These are phyloP conservation scores for Trichaptum fuscoviolaceum DNA, from an alignment of 768 basidiomycete species.

Conservation along the genomic window DNA sequence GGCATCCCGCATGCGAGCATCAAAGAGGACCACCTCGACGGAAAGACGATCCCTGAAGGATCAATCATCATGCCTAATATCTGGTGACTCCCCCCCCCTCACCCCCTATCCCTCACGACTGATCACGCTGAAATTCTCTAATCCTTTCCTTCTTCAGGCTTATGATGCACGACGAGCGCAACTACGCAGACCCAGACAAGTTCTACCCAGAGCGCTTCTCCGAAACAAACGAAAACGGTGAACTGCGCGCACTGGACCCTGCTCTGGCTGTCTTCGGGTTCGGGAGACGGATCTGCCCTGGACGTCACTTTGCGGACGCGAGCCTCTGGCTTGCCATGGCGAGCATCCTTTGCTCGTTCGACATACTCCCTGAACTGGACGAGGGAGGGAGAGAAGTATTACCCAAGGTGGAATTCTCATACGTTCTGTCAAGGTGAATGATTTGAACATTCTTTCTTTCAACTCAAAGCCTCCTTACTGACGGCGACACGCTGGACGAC, in stretches of 20 bases:
- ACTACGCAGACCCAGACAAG: not conserved
- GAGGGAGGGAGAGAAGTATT: constrained; percentile 5
- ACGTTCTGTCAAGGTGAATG: constrained; percentile 4
- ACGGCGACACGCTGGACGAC: constrained; percentile 35
- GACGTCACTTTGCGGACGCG: constrained; percentile 39
- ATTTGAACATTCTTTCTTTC: constrained; percentile 18
- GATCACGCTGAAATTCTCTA: too few species aligned
- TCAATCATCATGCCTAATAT: constrained; percentile 13
- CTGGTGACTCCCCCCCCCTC: constrained; percentile 5
- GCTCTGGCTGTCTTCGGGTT: constrained; percentile 11
- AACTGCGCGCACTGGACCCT: constrained; percentile 8
- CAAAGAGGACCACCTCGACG: not conserved
- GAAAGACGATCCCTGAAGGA: constrained; percentile 6
- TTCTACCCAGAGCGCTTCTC: not conserved
- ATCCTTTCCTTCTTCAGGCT: not conserved
- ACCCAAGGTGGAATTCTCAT: constrained; percentile 9
- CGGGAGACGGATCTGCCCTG: constrained; percentile 36
- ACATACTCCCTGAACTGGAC: constrained; percentile 31
- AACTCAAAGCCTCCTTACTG: constrained; percentile 30
- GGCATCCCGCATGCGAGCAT: not conserved
- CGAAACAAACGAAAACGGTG: constrained; percentile 2
- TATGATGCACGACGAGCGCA: constrained; percentile 4
- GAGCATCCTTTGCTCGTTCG: constrained; percentile 36
- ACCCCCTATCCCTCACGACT: not conserved
- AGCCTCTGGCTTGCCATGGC: constrained; percentile 43